Conservation (phyloP, 352 stramenopile genomes). For the Phytophthora pseudosyringae region DNA sequence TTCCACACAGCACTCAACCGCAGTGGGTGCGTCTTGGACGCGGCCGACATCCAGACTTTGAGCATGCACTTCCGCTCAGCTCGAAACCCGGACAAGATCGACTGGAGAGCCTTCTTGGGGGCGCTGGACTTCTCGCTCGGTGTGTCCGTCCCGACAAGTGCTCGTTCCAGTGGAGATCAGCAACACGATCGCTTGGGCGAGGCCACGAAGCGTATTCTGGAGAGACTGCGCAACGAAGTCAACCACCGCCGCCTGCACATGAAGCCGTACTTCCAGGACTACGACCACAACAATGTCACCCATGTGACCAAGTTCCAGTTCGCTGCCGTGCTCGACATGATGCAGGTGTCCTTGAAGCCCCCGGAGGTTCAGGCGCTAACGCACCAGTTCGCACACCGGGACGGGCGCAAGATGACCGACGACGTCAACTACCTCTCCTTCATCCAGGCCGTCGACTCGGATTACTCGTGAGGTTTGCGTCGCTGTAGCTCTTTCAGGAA, state of each 20-base stretch:
- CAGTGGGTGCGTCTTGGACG: constrained; percentile 72
- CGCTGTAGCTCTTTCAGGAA: not conserved
- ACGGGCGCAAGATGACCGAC: constrained; percentile 56
- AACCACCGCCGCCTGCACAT: constrained; percentile 77
- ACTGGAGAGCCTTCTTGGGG: constrained; percentile 78
- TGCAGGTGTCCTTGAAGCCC: constrained; percentile 64
- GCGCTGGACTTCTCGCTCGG: constrained; percentile 57
- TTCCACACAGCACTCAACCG: constrained; percentile 88
- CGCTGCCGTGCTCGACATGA: constrained; percentile 84
- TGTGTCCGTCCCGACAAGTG: constrained; percentile 3
- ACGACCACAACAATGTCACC: constrained; percentile 78
- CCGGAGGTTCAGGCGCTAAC: constrained; percentile 61
- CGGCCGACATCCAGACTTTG: constrained; percentile 68
- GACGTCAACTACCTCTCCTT: constrained; percentile 86
- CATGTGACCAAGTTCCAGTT: constrained; percentile 87
- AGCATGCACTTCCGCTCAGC: constrained; percentile 66
- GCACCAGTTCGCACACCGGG: constrained; percentile 57
- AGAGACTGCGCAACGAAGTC: constrained; percentile 58
- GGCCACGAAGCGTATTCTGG: constrained; percentile 46
- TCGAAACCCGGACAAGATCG: constrained; percentile 74
- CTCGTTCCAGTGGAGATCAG: not conserved
- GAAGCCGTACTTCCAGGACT: constrained; percentile 91
- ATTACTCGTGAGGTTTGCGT: constrained; percentile 48
- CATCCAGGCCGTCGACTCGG: constrained; percentile 74
- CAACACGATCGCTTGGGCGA: constrained; percentile 21